Base-by-base conservation (phyloP, 208 protist genomes). In the Naegleria gruberi region DNA sequence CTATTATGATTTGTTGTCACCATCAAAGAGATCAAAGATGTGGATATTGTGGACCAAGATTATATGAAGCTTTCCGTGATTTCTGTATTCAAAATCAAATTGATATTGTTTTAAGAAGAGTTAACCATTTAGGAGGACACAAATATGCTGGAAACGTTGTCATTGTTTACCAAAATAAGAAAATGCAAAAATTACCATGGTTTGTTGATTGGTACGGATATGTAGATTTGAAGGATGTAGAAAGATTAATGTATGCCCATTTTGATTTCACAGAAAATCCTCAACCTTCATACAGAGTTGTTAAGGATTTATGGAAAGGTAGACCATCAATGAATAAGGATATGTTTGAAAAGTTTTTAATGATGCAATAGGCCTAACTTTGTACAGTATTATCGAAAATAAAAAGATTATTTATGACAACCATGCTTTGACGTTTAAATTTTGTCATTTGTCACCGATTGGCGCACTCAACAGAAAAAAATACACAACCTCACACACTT, bases 291-390 rank as follows among this genome's bases (percentile, higher is more conserved):
- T 77, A 77, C 30, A 17, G 77, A 12, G 40, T 83, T 83, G 26
- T 83, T 44, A 83, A 83, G 37, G 77, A 83, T 0, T 44, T 83
- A 30, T 83, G 77, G 77, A 83, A 34, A 43, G 77, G 77, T n/a
- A 83, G 77, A 44, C 40, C 77, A 19, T 19, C 8, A 19, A 44
- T 83, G 37, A 83, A 44, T 41, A 83, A 83, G 12, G 77, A 83
- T n/a, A 44, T 83, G 77, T 41, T 44, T 83, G 77, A 83, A 83
- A 83, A 83, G 77, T 83, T 83, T 83, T 83, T 83, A 44, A 41
- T 44, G 40, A 44, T 83, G 40, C 77, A 83, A 83, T 65, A 65
- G 30, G 2, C 12, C 2, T 65, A 1, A 3, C 30, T 23, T 65
- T 19, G 15, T 15, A 55, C 5, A 55, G 15, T 55, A 55, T 55